Base-by-base conservation (phyloP, 1,284 basidiomycete species). In the Rhodotorula sp. region DNA sequence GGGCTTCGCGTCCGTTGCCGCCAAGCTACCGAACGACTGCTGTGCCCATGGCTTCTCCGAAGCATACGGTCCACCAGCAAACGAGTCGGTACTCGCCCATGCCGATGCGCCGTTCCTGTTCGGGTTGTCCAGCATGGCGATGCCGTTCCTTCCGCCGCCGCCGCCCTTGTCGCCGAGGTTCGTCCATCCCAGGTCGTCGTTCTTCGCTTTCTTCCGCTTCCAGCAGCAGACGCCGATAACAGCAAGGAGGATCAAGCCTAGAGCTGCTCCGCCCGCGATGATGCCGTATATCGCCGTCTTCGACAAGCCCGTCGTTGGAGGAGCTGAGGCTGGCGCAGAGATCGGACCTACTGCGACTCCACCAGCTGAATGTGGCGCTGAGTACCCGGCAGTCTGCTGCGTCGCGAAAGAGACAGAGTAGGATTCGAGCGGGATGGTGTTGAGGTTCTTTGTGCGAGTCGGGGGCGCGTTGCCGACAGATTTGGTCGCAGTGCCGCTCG, bases 211-310 rank as follows among this genome's bases (percentile, higher is more conserved):
- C 64, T 72, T 69, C 30, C 57, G 59, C 59, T 71, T 71, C 67
- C 70, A 71, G 60, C 67, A 74, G 51, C 72, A 74, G 29, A 57
- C 67, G 13, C 58, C 64, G 51, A 74, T 34, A 10, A 69, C 46
- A 6, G 56, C 61, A 9, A 69, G n/a, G 13, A 74, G 30, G 17
- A 59, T 27, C 13, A 69, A 47, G 20, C 47, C 70, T 0, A 29
- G 53, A 0, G 56, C 72, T 3, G 59, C 59, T 4, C 32, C 70
- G 29, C 67, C 72, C 1, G 64, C 66, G n/a, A 67, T 67, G 59
- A 74, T 71, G 7, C 59, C 72, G 56, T 60, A 57, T 10, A 74
- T 20, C 9, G 72, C 67, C 10, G 48, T 36, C 20, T 65, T 34
- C 24, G 62, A 59, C 15, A 70, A 48, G 27, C 52, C 36, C 32